Base-by-base conservation (phyloP, 768 basidiomycete genomes). In the Omphalotus guepiniiformis region DNA sequence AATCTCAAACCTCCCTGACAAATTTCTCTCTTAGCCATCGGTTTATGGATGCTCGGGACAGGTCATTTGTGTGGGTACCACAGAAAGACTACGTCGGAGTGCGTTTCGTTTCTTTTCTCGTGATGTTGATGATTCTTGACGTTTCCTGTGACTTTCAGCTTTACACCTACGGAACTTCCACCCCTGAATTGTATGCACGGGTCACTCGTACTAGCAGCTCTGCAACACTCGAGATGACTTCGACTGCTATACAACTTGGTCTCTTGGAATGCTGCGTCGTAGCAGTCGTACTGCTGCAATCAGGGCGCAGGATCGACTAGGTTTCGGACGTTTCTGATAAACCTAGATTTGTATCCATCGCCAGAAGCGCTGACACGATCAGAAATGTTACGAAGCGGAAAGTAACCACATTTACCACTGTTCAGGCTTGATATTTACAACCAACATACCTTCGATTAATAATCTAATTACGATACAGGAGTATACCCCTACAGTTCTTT, bases 231-330 rank as follows among this genome's bases (percentile, higher is more conserved):
- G 73, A 79, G 48, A 50, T 81, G 34, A 72, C 71, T 0, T 60
- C 71, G 4, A 61, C 70, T 21, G 76, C 76, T 1, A 61, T 80
- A 25, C 67, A 70, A 39, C 59, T 67, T 4, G 70, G 72, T 11
- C 65, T 80, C 21, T 58, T 78, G 3, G 74, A 80, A 29, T 58
- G 63, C 3, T 69, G 67, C 34, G 56, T 80, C 32, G 64, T 79
- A 8, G 72, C 76, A 0, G 69, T 76, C 1, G 57, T 72, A 6
- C 61, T 80, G 28, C 65, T 81, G 47, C 70, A 72, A 51, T 75
- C 61, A 37, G 79, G 78, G 30, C 67, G 68, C 47, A 67, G 59
- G 53, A 73, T 80, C 15, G 76, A 77, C 48, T 80, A 40, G n/a
- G 11, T 27, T 8, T 11, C 22, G 15, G n/a, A 16, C 5, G 13